A percentile compares a stretch with the other conserved stretches of the same genome.
phyloP scores from a whole-genome alignment of 1,139 yeast genomes.

The Citeromyces hawaiiensis region DNA sequence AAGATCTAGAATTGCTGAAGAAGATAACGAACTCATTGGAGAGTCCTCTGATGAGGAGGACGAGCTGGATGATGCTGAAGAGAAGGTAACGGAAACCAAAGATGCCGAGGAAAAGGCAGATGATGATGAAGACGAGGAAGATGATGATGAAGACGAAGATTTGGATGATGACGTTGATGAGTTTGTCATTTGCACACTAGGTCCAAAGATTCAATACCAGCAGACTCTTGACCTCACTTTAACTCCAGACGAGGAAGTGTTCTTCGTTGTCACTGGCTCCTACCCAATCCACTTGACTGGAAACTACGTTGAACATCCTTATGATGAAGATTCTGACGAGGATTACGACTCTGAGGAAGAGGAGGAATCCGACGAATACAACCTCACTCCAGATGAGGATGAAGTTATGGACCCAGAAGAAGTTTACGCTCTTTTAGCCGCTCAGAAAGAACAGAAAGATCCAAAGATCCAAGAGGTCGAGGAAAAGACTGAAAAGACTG shows the following conservation, averaged over 20 bases:
- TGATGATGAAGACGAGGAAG: constrained; percentile 40
- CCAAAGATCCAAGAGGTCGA: constrained; percentile 46
- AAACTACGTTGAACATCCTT: constrained; percentile 93
- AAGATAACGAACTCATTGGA: constrained; percentile 17
- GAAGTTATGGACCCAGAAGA: constrained; percentile 40
- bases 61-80: constrained; percentile 15
- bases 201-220: constrained; percentile 78
- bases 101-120: constrained; percentile 29
- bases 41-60: constrained; percentile 25
- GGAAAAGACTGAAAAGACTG: constrained; percentile 36
- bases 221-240: constrained; percentile 85
- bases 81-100: constrained; percentile 20
- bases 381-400: constrained; percentile 87
- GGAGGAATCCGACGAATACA: constrained; percentile 62
- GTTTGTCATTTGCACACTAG: constrained; percentile 76
- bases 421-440: constrained; percentile 45
- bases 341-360: constrained; percentile 31
- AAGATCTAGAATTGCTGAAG: constrained; percentile 42
- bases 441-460: constrained; percentile 44
- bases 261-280: constrained; percentile 91
- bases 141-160: constrained; percentile 38
- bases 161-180: constrained; percentile 53
- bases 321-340: constrained; percentile 31
- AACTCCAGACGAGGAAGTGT: constrained; percentile 87
- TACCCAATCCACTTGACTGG: constrained; percentile 88